These are phyloP conservation scores for Gossypium anomalum DNA, from an alignment of 345 rosid species.

Conservation along the genomic window DNA sequence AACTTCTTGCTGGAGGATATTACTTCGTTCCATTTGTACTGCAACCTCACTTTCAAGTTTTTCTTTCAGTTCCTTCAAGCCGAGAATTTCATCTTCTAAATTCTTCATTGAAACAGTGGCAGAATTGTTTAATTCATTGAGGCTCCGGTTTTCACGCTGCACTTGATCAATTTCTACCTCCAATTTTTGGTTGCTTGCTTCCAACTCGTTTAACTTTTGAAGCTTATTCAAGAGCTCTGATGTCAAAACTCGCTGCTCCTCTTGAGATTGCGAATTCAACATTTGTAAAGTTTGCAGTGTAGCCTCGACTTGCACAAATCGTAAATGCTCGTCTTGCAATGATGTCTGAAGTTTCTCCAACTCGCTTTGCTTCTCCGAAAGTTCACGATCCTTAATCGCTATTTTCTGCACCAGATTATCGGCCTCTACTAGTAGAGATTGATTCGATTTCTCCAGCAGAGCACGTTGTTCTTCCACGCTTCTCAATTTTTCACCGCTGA, in stretches of 20 bases:
- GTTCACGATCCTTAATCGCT: constrained; percentile 63
- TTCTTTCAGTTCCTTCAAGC: constrained; percentile 60
- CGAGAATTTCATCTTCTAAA: constrained; percentile 45
- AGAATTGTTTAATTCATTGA: constrained; percentile 45
- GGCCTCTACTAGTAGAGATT: constrained; percentile 61
- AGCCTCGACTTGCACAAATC: constrained; percentile 54
- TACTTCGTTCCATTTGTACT: constrained; percentile 46
- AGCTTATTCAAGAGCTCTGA: constrained; percentile 56
- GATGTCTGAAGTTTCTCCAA: constrained; percentile 49
- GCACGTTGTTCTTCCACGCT: constrained; percentile 48
- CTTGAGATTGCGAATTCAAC: constrained; percentile 50
- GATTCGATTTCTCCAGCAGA: constrained; percentile 61
- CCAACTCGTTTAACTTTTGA: constrained; percentile 51
- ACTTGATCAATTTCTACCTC: constrained; percentile 51
- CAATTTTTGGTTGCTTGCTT: constrained; percentile 42
- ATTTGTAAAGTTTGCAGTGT: constrained; percentile 46
- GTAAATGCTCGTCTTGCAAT: constrained; percentile 60
- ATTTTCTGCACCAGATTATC: constrained; percentile 51
- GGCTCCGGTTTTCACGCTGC: constrained; percentile 45
- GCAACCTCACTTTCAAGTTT: constrained; percentile 68
- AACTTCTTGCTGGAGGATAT: constrained; percentile 68
- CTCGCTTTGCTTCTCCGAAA: constrained; percentile 59
- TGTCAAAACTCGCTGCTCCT: constrained; percentile 62
- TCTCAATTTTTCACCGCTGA: constrained; percentile 52
- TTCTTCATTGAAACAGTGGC: constrained; percentile 38